Evolutionary conservation across 2,329 filamentous ascomycete genomes (phyloP).

Genomic region (Diaporthe citrichinensis): DNA sequence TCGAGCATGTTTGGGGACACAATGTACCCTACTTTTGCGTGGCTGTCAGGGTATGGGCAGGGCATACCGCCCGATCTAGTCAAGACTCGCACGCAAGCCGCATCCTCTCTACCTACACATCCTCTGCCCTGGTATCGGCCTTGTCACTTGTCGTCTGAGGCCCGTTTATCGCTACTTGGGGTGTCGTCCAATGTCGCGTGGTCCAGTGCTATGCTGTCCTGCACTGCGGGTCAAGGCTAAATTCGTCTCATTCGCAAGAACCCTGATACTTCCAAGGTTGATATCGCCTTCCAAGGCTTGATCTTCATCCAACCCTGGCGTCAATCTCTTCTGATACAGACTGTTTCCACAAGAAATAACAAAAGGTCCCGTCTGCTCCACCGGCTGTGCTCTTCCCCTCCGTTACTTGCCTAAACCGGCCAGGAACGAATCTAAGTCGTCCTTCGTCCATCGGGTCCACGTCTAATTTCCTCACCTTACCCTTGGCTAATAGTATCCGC

Average conservation of each 20-base stretch:
- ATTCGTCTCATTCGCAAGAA: slow-evolving; percentile 39
- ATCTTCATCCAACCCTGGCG: slow-evolving; percentile 53
- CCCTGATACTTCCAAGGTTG: slow-evolving; percentile 35
- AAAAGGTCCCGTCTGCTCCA: slow-evolving; percentile 59
- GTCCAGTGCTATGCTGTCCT: slow-evolving; percentile 29
- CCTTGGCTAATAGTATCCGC: slow-evolving; percentile 41
- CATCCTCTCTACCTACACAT: slow-evolving; percentile 31
- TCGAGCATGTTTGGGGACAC: slow-evolving; percentile 7
- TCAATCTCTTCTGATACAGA: slow-evolving; percentile 62
- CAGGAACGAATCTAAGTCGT: slow-evolving; percentile 49
- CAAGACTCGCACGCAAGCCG: slow-evolving; percentile 39
- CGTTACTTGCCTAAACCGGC: slow-evolving; percentile 57
- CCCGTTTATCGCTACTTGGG: slow-evolving; percentile 20
- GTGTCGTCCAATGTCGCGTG: slow-evolving; percentile 30
- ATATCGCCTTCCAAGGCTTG: slow-evolving; percentile 45
- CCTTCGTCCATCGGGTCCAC: slow-evolving; percentile 45
- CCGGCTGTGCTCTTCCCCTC: slow-evolving; percentile 57
- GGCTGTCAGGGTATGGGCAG: slow-evolving; percentile 35
- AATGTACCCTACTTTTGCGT: slow-evolving; percentile 20
- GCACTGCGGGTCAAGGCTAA: slow-evolving; percentile 38
- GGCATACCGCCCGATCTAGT: slow-evolving; percentile 38
- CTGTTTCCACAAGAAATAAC: slow-evolving; percentile 60
- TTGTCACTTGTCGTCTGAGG: slow-evolving; percentile 18
- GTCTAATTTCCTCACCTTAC: slow-evolving; percentile 48
- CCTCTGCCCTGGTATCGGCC: slow-evolving; percentile 22